phyloP scores from a whole-genome alignment of 345 rosid species.

The Eucalyptus pauciflora region DNA sequence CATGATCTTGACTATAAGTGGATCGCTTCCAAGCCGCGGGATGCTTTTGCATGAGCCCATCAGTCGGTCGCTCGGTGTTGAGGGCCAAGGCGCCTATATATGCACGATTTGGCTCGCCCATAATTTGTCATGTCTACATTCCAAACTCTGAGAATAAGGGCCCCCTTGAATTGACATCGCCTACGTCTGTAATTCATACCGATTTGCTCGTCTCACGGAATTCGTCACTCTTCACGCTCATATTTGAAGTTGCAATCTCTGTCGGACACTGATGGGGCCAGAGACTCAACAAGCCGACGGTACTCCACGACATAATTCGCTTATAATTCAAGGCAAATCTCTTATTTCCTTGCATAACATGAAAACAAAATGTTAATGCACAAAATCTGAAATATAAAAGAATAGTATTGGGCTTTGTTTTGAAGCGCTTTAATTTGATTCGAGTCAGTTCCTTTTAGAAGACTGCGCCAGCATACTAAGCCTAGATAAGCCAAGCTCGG shows the following conservation, averaged over 20 bases:
- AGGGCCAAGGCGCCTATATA: conserved; percentile 60
- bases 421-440: background rate
- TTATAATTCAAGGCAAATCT: background rate
- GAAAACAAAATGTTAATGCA: background rate
- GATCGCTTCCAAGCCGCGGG: conserved; percentile 48
- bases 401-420: background rate
- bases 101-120: no score
- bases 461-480: accelerated
- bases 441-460: background rate
- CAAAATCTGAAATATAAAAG: background rate
- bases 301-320: background rate
- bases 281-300: background rate
- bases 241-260: background rate
- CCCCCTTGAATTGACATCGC: background rate
- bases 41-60: conserved; percentile 42
- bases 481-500: background rate
- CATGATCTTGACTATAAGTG: conserved; percentile 56
- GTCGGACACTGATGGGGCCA: background rate
- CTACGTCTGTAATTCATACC: background rate
- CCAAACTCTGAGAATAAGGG: no score
- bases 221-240: background rate
- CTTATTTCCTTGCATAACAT: background rate
- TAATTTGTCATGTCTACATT: no score
- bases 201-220: background rate
- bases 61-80: no score